Evolutionary conservation across 352 stramenopile species (phyloP), one percentile per base, ranked within the genome.

Genomic region (Pythium rhizo-oryzae): DNA sequence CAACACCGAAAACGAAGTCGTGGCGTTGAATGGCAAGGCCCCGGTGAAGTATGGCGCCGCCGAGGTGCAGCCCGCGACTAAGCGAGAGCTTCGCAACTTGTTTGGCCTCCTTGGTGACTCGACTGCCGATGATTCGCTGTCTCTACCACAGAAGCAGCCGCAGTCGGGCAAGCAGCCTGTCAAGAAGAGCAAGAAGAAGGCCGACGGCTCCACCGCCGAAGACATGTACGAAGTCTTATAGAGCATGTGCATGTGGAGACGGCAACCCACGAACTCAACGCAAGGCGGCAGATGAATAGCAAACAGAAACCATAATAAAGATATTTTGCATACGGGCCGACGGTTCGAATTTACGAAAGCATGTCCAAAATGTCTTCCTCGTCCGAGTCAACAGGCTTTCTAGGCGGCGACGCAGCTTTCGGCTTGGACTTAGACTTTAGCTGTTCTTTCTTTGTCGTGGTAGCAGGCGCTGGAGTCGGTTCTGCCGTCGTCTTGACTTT

Each of bases 291-390:
- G 25, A 15, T 25, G 12, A 6, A 33, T 39, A 58, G 21, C 21
- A 18, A 55, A 19, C 8, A 62, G 44, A 62, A 62, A 43, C 19
- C 9, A 50, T n/a, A 7, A 60, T 47, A 60, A 49, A 47, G 33
- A 60, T 30, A 28, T n/a, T 12, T 33, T 60, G 30, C 6, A 25
- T 23, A 57, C 28, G 28, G 28, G 28, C 3, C 28, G 28, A 19
- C 24, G 12, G 15, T 0, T 9, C 19, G 4, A 1, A 4, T 35
- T 47, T 79, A 21, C 85, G 64, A 71, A n/a, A 87, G 49, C 69
- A 87, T 85, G 58, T 86, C 74, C n/a, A 87, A 56, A 30, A 90
- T 78, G 44, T 87, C 79, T 60, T 87, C 81, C 62, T 87, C 79
- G 18, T 84, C 78, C 15, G 74, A 85, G 28, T 83, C 61, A 19